Base-by-base conservation (phyloP, 2,329 filamentous ascomycete species). In the Annulohypoxylon truncatum region DNA sequence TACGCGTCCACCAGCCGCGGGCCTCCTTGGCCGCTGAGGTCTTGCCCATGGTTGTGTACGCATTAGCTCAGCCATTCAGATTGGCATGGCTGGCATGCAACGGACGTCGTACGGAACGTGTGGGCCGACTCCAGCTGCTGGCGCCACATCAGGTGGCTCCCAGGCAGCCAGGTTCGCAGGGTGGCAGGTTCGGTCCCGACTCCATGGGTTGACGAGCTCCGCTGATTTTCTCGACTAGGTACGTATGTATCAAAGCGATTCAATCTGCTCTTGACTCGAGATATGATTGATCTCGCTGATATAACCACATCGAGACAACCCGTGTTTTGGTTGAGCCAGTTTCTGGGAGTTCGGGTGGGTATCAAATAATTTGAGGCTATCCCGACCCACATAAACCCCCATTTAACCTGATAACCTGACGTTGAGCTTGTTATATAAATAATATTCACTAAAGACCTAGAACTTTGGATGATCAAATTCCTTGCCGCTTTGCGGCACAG, bases 311-410 rank as follows among this genome's bases (percentile, higher is more conserved):
- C 38, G 26, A 24, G 52, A 33, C 18, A 6, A 29, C 10, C n/a
- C 9, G 22, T 18, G 24, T 13, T 24, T 31, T 20, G 35, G 22
- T 22, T 28, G 8, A 40, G 20, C 35, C 51, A 26, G 28, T 15
- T 33, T 31, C 15, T 28, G 38, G 12, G n/a, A n/a, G n/a, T n/a
- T 26, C 12, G 13, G 5, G 50, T 53, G 33, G 52, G 38, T 46
- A 46, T 15, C 3, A 44, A 46, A 33, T 55, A 46, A 33, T 18
- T 29, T 33, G 52, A 55, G 26, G 52, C 40, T 55, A 46, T 55
- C 26, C 22, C 10, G 52, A 44, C 52, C 52, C 52, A 55, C 52
- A 44, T 24, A 10, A 15, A 10, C 38, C 12, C 52, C 52, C 52
- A 55, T 55, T 33, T 44, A n/a, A 15, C 52, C n/a, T 5, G 26